Conservation (phyloP, 495 filamentous ascomycete genomes). For the Daldinia loculata region DNA sequence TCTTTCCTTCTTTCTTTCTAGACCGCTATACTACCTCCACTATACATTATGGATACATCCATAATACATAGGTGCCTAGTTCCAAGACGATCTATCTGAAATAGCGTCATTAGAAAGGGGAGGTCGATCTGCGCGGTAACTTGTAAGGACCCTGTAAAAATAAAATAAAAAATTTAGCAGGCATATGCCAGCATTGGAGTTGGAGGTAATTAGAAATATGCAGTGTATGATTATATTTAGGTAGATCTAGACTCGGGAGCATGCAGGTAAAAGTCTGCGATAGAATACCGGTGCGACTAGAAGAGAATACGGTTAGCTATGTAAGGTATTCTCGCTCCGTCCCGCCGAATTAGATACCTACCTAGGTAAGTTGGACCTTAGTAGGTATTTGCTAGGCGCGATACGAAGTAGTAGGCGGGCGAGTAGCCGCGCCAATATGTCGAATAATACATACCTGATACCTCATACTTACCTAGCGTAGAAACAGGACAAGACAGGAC, state of each 20-base stretch:
- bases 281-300: constrained; percentile 24
- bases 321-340: constrained; percentile 16
- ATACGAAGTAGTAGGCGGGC: too few relatives aligned
- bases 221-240: constrained; percentile 7
- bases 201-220: not conserved
- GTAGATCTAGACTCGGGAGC: constrained; percentile 34
- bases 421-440: too few relatives aligned
- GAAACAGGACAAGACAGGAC: not conserved
- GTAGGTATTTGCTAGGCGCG: not conserved
- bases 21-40: not conserved
- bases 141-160: not conserved
- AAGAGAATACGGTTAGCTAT: too few relatives aligned
- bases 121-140: not conserved
- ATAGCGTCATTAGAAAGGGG: constrained; percentile 12
- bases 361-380: not conserved
- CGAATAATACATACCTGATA: too few relatives aligned
- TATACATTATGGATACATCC: not conserved
- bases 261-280: constrained; percentile 30
- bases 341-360: constrained; percentile 13
- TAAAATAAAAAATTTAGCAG: constrained; percentile 1
- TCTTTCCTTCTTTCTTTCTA: not conserved
- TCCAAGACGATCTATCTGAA: constrained; percentile 18
- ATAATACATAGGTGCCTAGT: not conserved
- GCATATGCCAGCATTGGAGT: not conserved
- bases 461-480: too few relatives aligned